A percentile compares a stretch with the other conserved stretches of the same genome.
phyloP scores from a whole-genome alignment of 2,329 filamentous ascomycete species.

The Madurella fahalii region DNA sequence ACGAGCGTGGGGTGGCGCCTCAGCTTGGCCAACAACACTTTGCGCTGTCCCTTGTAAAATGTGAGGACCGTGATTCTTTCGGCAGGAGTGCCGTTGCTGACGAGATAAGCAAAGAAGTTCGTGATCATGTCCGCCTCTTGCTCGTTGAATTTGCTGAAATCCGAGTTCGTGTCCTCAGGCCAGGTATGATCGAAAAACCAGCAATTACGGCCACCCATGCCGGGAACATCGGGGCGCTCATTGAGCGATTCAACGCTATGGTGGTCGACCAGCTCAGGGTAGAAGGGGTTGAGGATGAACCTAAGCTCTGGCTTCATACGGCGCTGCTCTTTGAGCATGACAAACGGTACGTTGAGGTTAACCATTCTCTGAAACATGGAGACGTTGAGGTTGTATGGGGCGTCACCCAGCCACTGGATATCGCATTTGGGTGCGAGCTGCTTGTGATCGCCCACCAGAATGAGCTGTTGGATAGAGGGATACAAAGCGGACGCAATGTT shows the following conservation, averaged over 20 bases:
- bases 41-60: conserved; percentile 83
- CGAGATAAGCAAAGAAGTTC: conserved; percentile 66
- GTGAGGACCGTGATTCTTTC: conserved; percentile 73
- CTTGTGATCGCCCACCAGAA: conserved; percentile 71
- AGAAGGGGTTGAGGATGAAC: conserved; percentile 44
- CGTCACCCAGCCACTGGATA: conserved; percentile 51
- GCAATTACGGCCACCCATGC: conserved; percentile 31
- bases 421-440: conserved; percentile 70
- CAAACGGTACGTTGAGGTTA: conserved; percentile 58
- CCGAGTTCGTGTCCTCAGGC: conserved; percentile 59
- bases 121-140: conserved; percentile 74
- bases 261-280: conserved; percentile 44
- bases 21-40: conserved; percentile 53
- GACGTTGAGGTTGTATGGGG: conserved; percentile 64
- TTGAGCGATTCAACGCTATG: conserved; percentile 32
- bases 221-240: conserved; percentile 40
- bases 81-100: conserved; percentile 58
- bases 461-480: conserved; percentile 49
- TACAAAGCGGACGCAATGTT: conserved; percentile 51
- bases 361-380: conserved; percentile 80
- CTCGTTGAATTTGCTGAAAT: conserved; percentile 64
- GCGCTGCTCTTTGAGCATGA: conserved; percentile 64
- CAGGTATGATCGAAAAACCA: conserved; percentile 51
- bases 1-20: conserved; percentile 29
- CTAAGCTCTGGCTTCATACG: conserved; percentile 48